phyloP scores from a whole-genome alignment of 2,329 filamentous ascomycete genomes.

The Paraphoma chrysanthemicola region DNA sequence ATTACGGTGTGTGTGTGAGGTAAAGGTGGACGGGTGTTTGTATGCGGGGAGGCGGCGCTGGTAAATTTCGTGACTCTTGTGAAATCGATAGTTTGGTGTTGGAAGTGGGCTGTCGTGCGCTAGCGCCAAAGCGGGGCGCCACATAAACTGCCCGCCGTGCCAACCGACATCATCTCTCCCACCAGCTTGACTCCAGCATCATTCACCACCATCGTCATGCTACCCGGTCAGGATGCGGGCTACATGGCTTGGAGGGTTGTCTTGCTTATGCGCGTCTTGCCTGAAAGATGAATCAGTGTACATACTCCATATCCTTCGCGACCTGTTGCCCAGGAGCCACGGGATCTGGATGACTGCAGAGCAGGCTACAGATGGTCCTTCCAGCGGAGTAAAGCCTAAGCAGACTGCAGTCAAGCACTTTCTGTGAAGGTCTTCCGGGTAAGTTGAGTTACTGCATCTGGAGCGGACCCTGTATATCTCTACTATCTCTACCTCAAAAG shows the following conservation, averaged over 20 bases:
- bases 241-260: too few species aligned
- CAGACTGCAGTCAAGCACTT: too few species aligned
- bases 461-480: too few species aligned
- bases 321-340: too few species aligned
- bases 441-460: too few species aligned
- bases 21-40: conserved; percentile 17
- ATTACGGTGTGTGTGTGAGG: conserved; percentile 20
- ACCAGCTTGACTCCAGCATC: not conserved
- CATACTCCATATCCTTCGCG: not conserved
- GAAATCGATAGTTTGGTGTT: conserved; percentile 37
- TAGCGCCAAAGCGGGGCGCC: conserved; percentile 19
- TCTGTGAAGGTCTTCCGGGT: too few species aligned
- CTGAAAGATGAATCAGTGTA: not conserved
- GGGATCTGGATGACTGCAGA: not conserved
- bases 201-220: not conserved
- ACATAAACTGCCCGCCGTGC: conserved; percentile 10
- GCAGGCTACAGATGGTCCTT: not conserved
- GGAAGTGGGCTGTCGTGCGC: conserved; percentile 33
- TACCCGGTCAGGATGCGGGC: too few species aligned
- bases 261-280: not conserved
- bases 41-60: conserved; percentile 26
- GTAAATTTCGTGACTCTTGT: conserved; percentile 39
- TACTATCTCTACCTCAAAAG: too few species aligned
- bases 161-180: conserved; percentile 8
- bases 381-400: not conserved